A percentile compares a stretch with the other conserved stretches of the same genome.
Evolutionary conservation across 2,329 filamentous ascomycete genomes (phyloP).

Genomic region (Cladorrhinum sp.): DNA sequence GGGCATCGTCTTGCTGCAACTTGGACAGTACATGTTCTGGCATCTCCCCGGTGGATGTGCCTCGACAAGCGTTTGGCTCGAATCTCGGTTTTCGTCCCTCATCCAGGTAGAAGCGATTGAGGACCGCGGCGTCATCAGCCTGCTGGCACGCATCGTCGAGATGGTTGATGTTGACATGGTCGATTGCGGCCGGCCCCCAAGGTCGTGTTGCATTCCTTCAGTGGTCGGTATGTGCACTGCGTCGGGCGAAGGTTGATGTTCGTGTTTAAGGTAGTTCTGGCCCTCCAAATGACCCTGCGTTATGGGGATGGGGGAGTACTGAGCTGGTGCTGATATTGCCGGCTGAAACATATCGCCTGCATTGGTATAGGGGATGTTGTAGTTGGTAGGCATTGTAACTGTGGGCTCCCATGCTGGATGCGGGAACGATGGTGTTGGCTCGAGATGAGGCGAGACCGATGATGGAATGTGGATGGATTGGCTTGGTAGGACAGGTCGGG

Average conservation of each 20-base stretch:
- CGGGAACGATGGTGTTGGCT: conserved; percentile 11
- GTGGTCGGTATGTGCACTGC: conserved; percentile 4
- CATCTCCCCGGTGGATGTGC: conserved; percentile 24
- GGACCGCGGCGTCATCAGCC: conserved; percentile 21
- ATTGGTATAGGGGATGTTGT: conserved; percentile 20
- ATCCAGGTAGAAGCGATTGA: conserved; percentile 22
- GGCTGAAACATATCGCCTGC: conserved; percentile 20
- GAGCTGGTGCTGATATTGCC: conserved; percentile 13
- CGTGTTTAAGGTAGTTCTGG: conserved; percentile 13
- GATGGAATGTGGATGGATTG: conserved; percentile 16
- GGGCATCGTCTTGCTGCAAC: conserved; percentile 26
- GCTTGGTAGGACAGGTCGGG: conserved; percentile 16
- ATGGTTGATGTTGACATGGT: background rate
- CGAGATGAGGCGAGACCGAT: conserved; percentile 11
- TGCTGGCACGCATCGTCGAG: conserved; percentile 20
- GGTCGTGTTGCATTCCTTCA: conserved; percentile 18
- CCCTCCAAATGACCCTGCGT: conserved; percentile 14
- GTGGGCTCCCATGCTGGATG: conserved; percentile 19
- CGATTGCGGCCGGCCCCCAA: conserved; percentile 16
- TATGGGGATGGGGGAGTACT: conserved; percentile 17
- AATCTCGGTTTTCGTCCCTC: conserved; percentile 27
- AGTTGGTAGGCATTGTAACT: conserved; percentile 19
- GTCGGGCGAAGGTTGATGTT: conserved; percentile 12
- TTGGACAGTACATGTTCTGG: conserved; percentile 24
- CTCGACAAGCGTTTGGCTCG: conserved; percentile 27